phyloP scores from a whole-genome alignment of 1,139 yeast genomes.

The Saccharomyces hybrid region DNA sequence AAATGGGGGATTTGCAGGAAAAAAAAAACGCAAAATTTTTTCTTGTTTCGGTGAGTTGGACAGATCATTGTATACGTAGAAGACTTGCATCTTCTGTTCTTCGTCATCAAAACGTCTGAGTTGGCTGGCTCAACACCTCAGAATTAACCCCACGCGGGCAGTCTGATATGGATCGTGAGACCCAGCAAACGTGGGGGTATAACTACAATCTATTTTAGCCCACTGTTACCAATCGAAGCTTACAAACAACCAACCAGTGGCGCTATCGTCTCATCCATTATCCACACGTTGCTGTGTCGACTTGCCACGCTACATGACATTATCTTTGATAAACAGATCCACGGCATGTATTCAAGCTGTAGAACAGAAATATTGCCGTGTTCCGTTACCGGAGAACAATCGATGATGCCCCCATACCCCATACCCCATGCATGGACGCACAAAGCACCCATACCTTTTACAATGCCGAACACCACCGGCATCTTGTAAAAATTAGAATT shows the following conservation, averaged over 20 bases:
- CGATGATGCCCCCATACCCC: not conserved
- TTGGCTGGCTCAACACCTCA: not conserved
- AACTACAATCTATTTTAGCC: not conserved
- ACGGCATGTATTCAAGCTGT: not conserved
- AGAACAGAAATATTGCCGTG: not conserved
- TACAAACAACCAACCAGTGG: not conserved
- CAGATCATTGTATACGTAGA: not conserved
- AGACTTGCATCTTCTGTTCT: not conserved
- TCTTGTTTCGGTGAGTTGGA: not conserved
- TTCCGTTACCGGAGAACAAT: not conserved
- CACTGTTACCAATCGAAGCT: not conserved
- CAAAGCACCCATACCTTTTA: not conserved
- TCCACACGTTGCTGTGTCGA: not conserved
- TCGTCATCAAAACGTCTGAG: not conserved
- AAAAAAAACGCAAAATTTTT: not conserved
- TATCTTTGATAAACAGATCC: not conserved
- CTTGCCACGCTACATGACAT: not conserved
- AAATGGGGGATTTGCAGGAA: not conserved
- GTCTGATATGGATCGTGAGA: not conserved
- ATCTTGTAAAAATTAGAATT: not conserved
- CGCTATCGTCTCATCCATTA: not conserved
- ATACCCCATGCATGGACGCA: not conserved
- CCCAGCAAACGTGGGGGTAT: not conserved
- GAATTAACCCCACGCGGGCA: not conserved
- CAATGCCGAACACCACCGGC: not conserved